Conservation (phyloP, 2,329 filamentous ascomycete species). For the Pseudogymnoascus sp. region DNA sequence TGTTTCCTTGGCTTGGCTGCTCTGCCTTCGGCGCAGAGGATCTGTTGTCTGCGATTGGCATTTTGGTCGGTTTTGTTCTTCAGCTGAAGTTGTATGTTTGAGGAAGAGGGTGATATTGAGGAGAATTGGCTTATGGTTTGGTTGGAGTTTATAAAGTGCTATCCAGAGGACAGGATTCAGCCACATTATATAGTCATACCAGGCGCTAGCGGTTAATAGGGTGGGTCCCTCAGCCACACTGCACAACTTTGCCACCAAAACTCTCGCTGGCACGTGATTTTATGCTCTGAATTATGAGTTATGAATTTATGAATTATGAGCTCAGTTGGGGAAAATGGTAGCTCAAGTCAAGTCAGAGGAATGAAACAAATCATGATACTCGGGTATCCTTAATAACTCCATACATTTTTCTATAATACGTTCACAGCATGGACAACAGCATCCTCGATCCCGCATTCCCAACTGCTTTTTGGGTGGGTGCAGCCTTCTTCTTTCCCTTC, state of each 20-base stretch:
- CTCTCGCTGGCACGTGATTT: neutral
- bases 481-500: slow-evolving; percentile 38
- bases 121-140: neutral
- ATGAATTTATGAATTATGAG: neutral
- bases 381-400: slow-evolving; percentile 8
- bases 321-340: neutral
- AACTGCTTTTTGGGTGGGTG: slow-evolving; percentile 32
- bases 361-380: neutral
- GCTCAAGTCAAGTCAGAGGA: neutral
- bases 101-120: neutral
- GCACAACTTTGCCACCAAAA: neutral
- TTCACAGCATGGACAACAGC: slow-evolving; percentile 46
- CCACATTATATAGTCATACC: slow-evolving; percentile 2
- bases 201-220: neutral
- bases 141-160: neutral
- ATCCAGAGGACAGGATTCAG: neutral
- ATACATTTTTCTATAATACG: slow-evolving; percentile 10
- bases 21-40: neutral
- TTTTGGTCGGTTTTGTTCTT: neutral
- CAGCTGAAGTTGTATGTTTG: neutral
- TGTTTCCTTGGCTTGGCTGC: neutral
- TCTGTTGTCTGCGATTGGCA: slow-evolving; percentile 2
- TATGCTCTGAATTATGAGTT: neutral
- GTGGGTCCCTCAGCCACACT: slow-evolving; percentile 3
- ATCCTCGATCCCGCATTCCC: slow-evolving; percentile 56